Evolutionary conservation across 768 basidiomycete species (phyloP).

Genomic region (Neoboletus subvelutipes): DNA sequence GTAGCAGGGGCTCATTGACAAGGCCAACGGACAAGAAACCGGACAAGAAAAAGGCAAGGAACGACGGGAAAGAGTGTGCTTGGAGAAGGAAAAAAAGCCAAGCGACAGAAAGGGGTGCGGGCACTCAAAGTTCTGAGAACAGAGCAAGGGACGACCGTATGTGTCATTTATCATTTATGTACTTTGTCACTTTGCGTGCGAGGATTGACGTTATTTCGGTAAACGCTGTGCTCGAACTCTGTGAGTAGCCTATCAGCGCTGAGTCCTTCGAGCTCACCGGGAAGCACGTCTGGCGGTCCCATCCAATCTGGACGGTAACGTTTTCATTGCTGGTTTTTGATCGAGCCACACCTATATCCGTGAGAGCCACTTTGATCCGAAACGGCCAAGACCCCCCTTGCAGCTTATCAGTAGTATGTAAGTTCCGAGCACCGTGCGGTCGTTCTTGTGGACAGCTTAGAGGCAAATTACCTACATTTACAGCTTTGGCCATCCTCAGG

Average conservation of each 20-base stretch:
- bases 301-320: too few relatives aligned
- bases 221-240: constrained; percentile 1
- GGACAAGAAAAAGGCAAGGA: background rate
- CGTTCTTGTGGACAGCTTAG: background rate
- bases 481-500: background rate
- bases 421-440: background rate
- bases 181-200: constrained; percentile 3
- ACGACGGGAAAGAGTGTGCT: background rate
- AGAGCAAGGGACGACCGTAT: background rate
- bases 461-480: background rate
- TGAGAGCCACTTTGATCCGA: constrained; percentile 11
- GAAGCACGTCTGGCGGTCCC: background rate
- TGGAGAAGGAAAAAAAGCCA: background rate
- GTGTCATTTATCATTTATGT: background rate
- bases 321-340: background rate
- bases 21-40: background rate
- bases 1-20: constrained; percentile 14
- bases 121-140: background rate
- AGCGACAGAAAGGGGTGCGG: constrained; percentile 9
- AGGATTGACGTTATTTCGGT: constrained; percentile 16
- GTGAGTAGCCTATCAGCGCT: background rate
- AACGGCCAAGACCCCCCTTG: background rate
- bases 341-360: constrained; percentile 2
- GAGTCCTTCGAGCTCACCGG: background rate
- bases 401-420: background rate